A percentile compares a stretch with the other conserved stretches of the same genome.
These are phyloP conservation scores for Waltiozyma solani DNA, from an alignment of 1,139 yeast genomes.

Conservation along the genomic window DNA sequence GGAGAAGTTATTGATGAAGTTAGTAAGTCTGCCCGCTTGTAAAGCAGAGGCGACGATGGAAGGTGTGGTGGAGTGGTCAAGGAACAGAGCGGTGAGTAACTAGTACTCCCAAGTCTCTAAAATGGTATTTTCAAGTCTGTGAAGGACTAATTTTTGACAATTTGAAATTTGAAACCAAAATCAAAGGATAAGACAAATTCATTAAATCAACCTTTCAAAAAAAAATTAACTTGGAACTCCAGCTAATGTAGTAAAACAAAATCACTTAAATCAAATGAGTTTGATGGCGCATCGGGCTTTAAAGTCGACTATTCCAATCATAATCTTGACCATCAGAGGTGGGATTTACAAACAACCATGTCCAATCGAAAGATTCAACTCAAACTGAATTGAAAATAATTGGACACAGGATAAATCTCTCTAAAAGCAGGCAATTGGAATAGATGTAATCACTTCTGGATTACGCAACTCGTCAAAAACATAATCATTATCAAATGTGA, in stretches of 20 bases:
- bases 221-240: not conserved
- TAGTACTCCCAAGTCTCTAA: no score
- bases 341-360: not conserved
- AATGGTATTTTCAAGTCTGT: no score
- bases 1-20: not conserved
- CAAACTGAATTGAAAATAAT: not conserved
- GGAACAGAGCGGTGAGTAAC: no score
- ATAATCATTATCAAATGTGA: conserved; percentile 17
- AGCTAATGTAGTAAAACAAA: conserved; percentile 14
- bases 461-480: conserved; percentile 31
- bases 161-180: no score
- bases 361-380: not conserved
- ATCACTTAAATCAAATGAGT: conserved; percentile 20
- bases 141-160: no score
- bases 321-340: no score
- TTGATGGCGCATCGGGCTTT: conserved; percentile 23
- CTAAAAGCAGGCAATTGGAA: not conserved
- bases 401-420: conserved; percentile 7
- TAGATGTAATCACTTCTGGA: conserved; percentile 30
- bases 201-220: no score
- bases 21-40: no score
- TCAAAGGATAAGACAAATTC: no score
- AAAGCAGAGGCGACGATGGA: no score
- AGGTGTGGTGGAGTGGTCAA: no score
- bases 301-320: conserved; percentile 4